phyloP scores from a whole-genome alignment of 495 filamentous ascomycete species.

The Podospora appendiculata region DNA sequence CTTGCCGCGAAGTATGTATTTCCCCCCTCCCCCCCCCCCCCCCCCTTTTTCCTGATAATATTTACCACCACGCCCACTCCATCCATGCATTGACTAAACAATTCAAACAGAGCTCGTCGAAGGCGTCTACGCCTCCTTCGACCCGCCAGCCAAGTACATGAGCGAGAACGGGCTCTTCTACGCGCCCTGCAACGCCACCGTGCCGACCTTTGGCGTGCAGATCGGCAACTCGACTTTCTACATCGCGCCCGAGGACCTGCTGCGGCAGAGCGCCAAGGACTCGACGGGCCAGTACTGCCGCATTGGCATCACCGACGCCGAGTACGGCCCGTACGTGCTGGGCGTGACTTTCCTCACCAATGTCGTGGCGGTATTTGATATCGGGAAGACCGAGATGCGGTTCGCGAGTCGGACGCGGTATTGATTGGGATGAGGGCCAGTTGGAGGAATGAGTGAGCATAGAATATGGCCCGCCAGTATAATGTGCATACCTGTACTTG shows the following conservation, averaged over 20 bases:
- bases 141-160: constrained; percentile 41
- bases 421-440: constrained; percentile 8
- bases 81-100: too few relatives aligned
- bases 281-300: constrained; percentile 33
- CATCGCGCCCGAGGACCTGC: constrained; percentile 47
- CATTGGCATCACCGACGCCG: constrained; percentile 31
- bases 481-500: too few relatives aligned
- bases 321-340: constrained; percentile 39
- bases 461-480: too few relatives aligned
- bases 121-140: constrained; percentile 40
- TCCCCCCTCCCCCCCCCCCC: neutral
- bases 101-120: constrained; percentile 28
- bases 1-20: constrained; percentile 20
- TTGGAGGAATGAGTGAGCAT: too few relatives aligned
- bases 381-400: constrained; percentile 33
- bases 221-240: constrained; percentile 44
- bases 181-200: constrained; percentile 47
- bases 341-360: constrained; percentile 55
- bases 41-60: neutral
- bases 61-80: too few relatives aligned
- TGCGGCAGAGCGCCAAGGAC: constrained; percentile 32
- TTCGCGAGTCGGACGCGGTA: constrained; percentile 11
- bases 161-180: constrained; percentile 32
- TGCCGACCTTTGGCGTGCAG: constrained; percentile 45
- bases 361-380: constrained; percentile 53